Evolutionary conservation across 176 grass and related monocot genomes (phyloP), one percentile per base, ranked within the genome.

Genomic region (Aegilops sharonensis): DNA sequence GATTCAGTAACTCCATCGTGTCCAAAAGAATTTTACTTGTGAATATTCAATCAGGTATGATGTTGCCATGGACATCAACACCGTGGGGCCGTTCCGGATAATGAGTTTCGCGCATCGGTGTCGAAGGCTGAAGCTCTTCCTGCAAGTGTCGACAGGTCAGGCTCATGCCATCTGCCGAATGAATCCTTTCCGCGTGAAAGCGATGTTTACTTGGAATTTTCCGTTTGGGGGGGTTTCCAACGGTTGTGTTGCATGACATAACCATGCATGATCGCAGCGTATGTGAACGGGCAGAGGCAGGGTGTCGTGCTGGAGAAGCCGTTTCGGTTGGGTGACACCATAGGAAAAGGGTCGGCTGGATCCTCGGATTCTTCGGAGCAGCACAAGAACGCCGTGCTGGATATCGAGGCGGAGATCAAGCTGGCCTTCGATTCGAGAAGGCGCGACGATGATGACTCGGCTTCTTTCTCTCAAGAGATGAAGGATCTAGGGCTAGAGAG

Each of bases 101-200:
- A 98, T 98, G 96, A 98, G 87, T 34, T 98, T 95, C 62, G 96
- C 91, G 29, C 92, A 95, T 83, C 89, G 90, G 32, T 95, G 89
- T 62, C 83, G 68, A 5, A 85, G 82, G 21, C 90, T 98, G 2
- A 95, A 98, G 86, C 90, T 98, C 11, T 94, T 98, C 82, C 76
- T 98, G 67, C 96, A 98, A 34, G 96, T 98, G 47, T 98, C 96
- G 6, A 98, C 96, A 92, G 96, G 95, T 98, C 7, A 82, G 59
- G 25, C 0, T 8, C 6, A 47, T 65, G 64, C 12, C 52, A 70
- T 79, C 77, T 69, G 30, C 12, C 52, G 64, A 84, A 72, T 69
- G 30, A 73, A 60, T 60, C 13, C 3, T 64, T 36, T 54, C 73
- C 68, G 25, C 1, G 8, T 36, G 48, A 54, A 37, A 56, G 23